phyloP scores from a whole-genome alignment of 164 flowering plant genomes.

The Malania oleifera region DNA sequence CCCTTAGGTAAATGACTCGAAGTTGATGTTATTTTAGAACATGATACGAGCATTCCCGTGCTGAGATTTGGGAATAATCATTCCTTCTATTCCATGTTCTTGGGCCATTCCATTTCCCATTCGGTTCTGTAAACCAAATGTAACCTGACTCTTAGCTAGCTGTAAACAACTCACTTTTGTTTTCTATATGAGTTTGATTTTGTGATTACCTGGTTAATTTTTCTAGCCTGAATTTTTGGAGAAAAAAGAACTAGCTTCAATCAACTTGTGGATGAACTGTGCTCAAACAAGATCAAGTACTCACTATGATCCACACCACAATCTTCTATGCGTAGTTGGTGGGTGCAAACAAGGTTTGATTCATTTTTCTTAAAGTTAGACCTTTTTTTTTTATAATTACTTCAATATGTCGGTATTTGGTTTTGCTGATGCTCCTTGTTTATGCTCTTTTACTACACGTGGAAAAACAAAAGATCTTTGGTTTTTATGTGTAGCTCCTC shows the following conservation, averaged over 20 bases:
- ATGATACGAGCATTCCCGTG: too few species aligned
- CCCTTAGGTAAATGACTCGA: too few species aligned
- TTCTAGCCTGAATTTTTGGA: conserved; percentile 70
- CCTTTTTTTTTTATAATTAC: not conserved
- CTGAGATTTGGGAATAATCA: too few species aligned
- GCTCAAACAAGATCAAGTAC: conserved; percentile 71
- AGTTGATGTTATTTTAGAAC: too few species aligned
- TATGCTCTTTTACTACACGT: too few species aligned
- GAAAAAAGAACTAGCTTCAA: conserved; percentile 48
- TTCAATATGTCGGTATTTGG: not conserved
- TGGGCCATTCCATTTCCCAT: too few species aligned
- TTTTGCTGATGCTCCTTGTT: not conserved
- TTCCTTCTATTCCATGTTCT: too few species aligned
- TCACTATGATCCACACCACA: conserved; percentile 97
- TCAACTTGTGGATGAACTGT: conserved; percentile 94
- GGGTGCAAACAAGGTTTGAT: conserved; percentile 82
- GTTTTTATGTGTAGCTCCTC: too few species aligned
- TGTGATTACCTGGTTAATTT: conserved; percentile 10
- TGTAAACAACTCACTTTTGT: not conserved
- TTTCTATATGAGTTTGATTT: not conserved
- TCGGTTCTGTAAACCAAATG: too few species aligned
- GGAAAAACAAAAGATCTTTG: too few species aligned
- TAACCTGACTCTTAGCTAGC: not conserved
- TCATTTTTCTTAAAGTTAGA: not conserved
- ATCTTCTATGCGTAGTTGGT: conserved; percentile 72